phyloP scores from a whole-genome alignment of 495 filamentous ascomycete species.

The Talaromyces adpressus region DNA sequence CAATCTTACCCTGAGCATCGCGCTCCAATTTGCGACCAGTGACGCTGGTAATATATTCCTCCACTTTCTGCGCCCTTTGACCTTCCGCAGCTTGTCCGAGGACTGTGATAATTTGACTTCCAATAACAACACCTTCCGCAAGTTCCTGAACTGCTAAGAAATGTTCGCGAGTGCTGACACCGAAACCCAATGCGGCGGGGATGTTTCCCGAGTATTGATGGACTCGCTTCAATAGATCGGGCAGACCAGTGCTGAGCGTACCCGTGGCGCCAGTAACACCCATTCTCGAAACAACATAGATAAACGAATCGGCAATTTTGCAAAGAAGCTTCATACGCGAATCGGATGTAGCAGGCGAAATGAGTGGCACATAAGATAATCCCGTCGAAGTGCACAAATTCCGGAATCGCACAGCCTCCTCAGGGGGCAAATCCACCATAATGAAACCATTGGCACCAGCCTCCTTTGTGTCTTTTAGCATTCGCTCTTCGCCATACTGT shows the following conservation, averaged over 20 bases:
- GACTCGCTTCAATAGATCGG: slow-evolving; percentile 75
- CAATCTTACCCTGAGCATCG: slow-evolving; percentile 27
- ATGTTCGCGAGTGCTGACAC: slow-evolving; percentile 91
- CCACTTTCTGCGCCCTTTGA: slow-evolving; percentile 63
- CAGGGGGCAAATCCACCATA: slow-evolving; percentile 90
- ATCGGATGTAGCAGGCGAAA: slow-evolving; percentile 91
- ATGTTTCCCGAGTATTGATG: slow-evolving; percentile 86
- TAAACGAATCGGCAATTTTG: slow-evolving; percentile 96
- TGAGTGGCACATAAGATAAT: slow-evolving; percentile 89
- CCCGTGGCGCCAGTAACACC: slow-evolving; percentile 91
- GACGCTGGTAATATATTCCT: slow-evolving; percentile 80
- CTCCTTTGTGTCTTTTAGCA: slow-evolving; percentile 77
- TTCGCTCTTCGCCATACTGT: slow-evolving; percentile 83
- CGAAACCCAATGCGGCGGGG: slow-evolving; percentile 89
- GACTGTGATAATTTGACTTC: slow-evolving; percentile 82
- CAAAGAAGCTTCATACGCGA: slow-evolving; percentile 89
- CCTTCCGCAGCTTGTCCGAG: slow-evolving; percentile 64
- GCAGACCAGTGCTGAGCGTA: slow-evolving; percentile 68
- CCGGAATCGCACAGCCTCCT: slow-evolving; percentile 92
- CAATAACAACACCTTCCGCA: slow-evolving; percentile 95
- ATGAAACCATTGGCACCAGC: slow-evolving; percentile 96
- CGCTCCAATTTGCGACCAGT: slow-evolving; percentile 51
- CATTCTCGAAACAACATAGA: slow-evolving; percentile 98
- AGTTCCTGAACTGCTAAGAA: slow-evolving; percentile 77
- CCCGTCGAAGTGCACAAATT: slow-evolving; percentile 69